phyloP scores from a whole-genome alignment of 1,139 yeast genomes.

The Williopsis jadinii region DNA sequence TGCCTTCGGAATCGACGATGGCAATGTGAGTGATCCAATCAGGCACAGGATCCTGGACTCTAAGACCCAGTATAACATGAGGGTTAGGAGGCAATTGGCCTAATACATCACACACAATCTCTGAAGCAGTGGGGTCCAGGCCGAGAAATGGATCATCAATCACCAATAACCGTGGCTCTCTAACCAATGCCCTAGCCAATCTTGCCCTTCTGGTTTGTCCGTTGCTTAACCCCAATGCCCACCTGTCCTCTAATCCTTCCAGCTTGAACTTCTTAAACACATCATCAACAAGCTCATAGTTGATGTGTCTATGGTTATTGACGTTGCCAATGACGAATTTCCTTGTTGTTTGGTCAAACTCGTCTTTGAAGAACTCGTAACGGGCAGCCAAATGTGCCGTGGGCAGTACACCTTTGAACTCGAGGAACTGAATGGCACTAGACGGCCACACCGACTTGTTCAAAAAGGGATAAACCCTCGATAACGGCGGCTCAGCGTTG shows the following conservation, averaged over 20 bases:
- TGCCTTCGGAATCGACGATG: slow-evolving; percentile 48
- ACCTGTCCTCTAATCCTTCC: slow-evolving; percentile 50
- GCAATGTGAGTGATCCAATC: slow-evolving; percentile 72
- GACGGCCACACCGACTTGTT: slow-evolving; percentile 36
- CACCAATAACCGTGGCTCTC: slow-evolving; percentile 56
- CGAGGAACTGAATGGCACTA: slow-evolving; percentile 44
- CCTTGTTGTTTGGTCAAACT: slow-evolving; percentile 70
- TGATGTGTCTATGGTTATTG: slow-evolving; percentile 24
- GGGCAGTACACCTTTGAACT: slow-evolving; percentile 58
- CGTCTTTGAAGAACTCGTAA: slow-evolving; percentile 79
- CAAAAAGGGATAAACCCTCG: slow-evolving; percentile 51
- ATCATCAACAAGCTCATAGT: slow-evolving; percentile 30
- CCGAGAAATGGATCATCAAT: slow-evolving; percentile 93
- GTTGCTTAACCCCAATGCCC: slow-evolving; percentile 85
- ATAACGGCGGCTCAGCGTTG: slow-evolving; percentile 44
- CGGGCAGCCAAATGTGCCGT: slow-evolving; percentile 83
- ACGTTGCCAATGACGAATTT: slow-evolving; percentile 42
- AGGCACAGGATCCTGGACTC: slow-evolving; percentile 72
- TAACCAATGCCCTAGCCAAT: slow-evolving; percentile 65
- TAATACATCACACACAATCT: slow-evolving; percentile 49
- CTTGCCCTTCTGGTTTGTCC: slow-evolving; percentile 92
- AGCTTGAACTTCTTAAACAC: slow-evolving; percentile 50
- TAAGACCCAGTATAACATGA: slow-evolving; percentile 60
- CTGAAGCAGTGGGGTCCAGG: slow-evolving; percentile 68
- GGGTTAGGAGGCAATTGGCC: slow-evolving; percentile 31